Evolutionary conservation across 306 rosid genomes (phyloP).

Genomic region (Vachellia collinsii): DNA sequence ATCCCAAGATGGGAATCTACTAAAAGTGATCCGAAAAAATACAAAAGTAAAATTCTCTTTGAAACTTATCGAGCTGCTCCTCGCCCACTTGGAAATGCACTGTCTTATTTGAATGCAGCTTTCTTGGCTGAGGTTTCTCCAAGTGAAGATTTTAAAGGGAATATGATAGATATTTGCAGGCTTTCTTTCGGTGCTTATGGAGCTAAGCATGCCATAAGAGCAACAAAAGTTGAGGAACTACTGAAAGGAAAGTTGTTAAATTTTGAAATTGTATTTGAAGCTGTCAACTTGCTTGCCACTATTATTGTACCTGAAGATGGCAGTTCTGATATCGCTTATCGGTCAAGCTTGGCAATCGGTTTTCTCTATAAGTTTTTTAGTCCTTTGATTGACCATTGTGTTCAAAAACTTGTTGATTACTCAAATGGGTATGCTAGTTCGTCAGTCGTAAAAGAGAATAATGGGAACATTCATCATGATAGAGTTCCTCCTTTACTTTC

Average conservation of each 20-base stretch:
- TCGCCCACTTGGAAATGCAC: slow-evolving; percentile 79
- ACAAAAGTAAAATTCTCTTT: slow-evolving; percentile 37
- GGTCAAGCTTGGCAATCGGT: slow-evolving; percentile 71
- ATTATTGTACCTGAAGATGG: slow-evolving; percentile 61
- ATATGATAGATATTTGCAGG: slow-evolving; percentile 41
- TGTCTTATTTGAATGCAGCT: slow-evolving; percentile 77
- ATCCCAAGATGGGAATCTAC: slow-evolving; percentile 56
- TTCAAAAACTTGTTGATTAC: slow-evolving; percentile 14
- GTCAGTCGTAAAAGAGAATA: slow-evolving; percentile 25
- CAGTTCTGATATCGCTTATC: slow-evolving; percentile 52
- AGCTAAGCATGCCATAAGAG: slow-evolving; percentile 71
- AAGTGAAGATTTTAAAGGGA: slow-evolving; percentile 50
- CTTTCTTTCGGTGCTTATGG: slow-evolving; percentile 78
- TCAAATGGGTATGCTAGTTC: not conserved
- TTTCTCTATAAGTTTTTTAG: slow-evolving; percentile 70
- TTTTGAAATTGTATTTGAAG: slow-evolving; percentile 54
- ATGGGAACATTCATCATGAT: slow-evolving; percentile 26
- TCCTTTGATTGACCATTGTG: slow-evolving; percentile 46
- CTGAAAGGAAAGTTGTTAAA: slow-evolving; percentile 62
- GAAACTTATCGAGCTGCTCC: slow-evolving; percentile 50
- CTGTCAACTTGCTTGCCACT: slow-evolving; percentile 50
- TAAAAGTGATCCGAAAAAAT: slow-evolving; percentile 41
- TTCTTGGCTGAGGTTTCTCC: slow-evolving; percentile 66
- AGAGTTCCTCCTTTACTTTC: slow-evolving; percentile 49
- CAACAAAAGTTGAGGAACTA: slow-evolving; percentile 65